Percentiles rank a stretch among this genome's conserved stretches.
These are phyloP conservation scores for Thalassiosira mediterranea DNA, from an alignment of 352 stramenopile genomes.

Conservation along the genomic window DNA sequence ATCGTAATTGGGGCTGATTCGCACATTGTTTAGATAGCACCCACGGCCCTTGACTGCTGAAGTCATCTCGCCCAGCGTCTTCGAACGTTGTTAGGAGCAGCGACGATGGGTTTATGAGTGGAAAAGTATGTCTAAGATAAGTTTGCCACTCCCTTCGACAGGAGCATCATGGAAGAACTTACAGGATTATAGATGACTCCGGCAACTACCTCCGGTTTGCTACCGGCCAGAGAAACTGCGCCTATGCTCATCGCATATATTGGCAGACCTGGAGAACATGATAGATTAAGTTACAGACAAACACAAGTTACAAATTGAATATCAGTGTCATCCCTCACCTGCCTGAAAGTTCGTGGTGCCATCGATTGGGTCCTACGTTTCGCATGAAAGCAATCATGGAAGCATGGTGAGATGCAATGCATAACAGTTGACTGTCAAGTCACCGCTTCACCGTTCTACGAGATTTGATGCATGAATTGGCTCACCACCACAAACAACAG, in stretches of 20 bases:
- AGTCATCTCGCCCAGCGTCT: constrained; percentile 60
- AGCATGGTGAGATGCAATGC: too few relatives aligned
- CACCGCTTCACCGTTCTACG: neutral
- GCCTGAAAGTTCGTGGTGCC: constrained; percentile 92
- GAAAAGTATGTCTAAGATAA: too few relatives aligned
- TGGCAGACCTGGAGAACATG: constrained; percentile 29
- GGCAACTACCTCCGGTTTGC: constrained; percentile 86
- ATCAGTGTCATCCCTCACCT: too few relatives aligned
- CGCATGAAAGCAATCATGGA: too few relatives aligned
- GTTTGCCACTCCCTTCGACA: too few relatives aligned
- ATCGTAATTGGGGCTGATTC: constrained; percentile 13
- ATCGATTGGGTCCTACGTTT: constrained; percentile 95
- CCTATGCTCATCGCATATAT: constrained; percentile 58
- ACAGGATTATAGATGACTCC: constrained; percentile 94
- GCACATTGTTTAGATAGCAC: constrained; percentile 59
- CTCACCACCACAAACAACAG: constrained; percentile 48
- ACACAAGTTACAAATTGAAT: too few relatives aligned
- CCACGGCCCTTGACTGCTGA: constrained; percentile 62
- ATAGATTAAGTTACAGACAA: too few relatives aligned
- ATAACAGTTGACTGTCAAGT: constrained; percentile 59
- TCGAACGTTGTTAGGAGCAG: too few relatives aligned
- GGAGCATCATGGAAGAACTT: too few relatives aligned
- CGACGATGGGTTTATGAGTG: too few relatives aligned
- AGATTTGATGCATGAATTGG: constrained; percentile 4
- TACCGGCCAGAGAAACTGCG: constrained; percentile 23